A percentile compares a stretch with the other conserved stretches of the same genome.
Evolutionary conservation across 2,329 filamentous ascomycete species (phyloP).

Genomic region (Nemania serpens): DNA sequence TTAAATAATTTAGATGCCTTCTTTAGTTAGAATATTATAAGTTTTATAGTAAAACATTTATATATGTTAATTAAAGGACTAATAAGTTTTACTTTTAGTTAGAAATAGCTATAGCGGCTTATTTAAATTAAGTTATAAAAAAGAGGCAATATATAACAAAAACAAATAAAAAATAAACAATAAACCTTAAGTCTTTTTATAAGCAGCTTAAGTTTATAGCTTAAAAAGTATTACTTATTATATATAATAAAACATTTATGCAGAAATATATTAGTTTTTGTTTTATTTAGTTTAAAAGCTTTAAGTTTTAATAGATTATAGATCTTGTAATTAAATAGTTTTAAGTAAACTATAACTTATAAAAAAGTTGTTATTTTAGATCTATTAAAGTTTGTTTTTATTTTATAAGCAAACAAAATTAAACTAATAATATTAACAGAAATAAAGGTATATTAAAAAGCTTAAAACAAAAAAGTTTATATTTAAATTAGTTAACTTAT

Average conservation of each 20-base stretch:
- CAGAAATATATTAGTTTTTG: neutral
- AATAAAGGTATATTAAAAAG: neutral
- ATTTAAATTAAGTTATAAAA: neutral
- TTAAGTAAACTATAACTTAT: neutral
- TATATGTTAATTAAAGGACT: neutral
- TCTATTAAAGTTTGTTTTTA: neutral
- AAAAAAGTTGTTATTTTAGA: neutral
- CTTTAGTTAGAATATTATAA: neutral
- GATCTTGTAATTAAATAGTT: neutral
- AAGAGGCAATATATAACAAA: neutral
- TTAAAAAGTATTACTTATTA: neutral
- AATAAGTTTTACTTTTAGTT: neutral
- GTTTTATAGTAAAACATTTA: no score
- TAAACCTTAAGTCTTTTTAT: neutral
- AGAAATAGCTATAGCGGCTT: neutral
- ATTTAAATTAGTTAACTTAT: neutral
- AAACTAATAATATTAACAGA: neutral
- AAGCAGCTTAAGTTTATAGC: neutral
- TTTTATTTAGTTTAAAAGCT: neutral
- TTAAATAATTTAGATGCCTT: neutral
- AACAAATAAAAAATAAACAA: neutral
- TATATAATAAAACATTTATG: slow-evolving; percentile 1
- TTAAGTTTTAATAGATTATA: neutral
- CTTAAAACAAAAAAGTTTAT: neutral
- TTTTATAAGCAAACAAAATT: neutral